Base-by-base conservation (phyloP, 2,329 filamentous ascomycete species). In the Trichophyton schoenleinii region DNA sequence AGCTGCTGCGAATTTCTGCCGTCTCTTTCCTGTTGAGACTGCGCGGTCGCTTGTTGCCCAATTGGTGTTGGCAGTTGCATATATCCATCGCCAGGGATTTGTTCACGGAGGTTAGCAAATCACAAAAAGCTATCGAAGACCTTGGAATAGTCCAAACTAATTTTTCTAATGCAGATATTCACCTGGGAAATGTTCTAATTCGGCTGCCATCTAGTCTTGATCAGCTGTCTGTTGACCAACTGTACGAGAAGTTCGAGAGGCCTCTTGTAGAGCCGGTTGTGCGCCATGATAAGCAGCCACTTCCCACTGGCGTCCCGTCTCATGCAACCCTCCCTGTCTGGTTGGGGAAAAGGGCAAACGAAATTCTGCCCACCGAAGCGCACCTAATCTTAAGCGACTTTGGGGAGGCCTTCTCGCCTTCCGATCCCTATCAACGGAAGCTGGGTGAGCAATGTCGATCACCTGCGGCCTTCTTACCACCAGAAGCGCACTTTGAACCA, bases 131-230 rank as follows among this genome's bases (percentile, higher is more conserved):
- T 44, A 44, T 44, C 41, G 4, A n/a, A n/a, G 41, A 44, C 6
- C n/a, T 3, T 20, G 6, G n/a, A 18, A 15, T 44, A 7, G 18
- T n/a, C 6, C 11, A 41, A 41, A 25, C 52, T 34, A 57, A 57
- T 34, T 15, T 13, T 8, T 25, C 22, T n/a, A 3, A 70, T 22
- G 9, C 20, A 48, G 67, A 69, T 28, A 63, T 71, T 58, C 67
- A 66, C 57, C 63, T 67, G 6, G 66, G 62, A 11, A 72, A 71
- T 44, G 62, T 70, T 28, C 62, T 71, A 18, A 55, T 68, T 57
- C 62, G 63, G 2, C 62, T 68, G 38, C 65, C 65, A 15, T 42
- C 62, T 59, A 41, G 57, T 7, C 63, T 70, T 1, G 62, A 71
- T 61, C n/a, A 38, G 13, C 64, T 66, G 18, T 63, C 66, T 7